Conservation (phyloP, 1,284 basidiomycete genomes). For the Trichosporon faecale region DNA sequence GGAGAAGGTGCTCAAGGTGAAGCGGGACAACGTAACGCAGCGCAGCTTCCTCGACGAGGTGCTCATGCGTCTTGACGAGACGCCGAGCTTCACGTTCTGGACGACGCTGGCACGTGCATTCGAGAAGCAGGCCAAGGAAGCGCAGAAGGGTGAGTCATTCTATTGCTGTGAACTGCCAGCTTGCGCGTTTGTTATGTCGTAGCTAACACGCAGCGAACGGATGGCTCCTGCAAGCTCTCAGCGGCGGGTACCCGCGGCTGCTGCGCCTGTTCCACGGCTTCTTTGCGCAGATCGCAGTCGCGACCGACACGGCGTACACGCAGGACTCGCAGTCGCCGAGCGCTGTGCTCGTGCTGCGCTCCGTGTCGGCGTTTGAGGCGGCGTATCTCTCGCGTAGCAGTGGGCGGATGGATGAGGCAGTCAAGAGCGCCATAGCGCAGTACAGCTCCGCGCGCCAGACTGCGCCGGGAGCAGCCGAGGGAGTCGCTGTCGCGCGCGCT, state of each 20-base stretch:
- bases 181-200: not conserved
- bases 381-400: constrained; percentile 80
- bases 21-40: constrained; percentile 75
- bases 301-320: constrained; percentile 88
- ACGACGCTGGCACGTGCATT: constrained; percentile 71
- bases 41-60: constrained; percentile 82
- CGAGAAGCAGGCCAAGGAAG: constrained; percentile 73
- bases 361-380: constrained; percentile 75
- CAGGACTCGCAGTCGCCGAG: constrained; percentile 83
- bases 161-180: not conserved
- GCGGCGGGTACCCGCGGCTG: constrained; percentile 76
- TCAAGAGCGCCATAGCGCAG: constrained; percentile 64
- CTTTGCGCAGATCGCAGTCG: constrained; percentile 87
- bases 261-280: constrained; percentile 91
- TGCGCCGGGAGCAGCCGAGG: constrained; percentile 72
- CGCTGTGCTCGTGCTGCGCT: constrained; percentile 78
- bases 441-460: constrained; percentile 60
- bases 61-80: constrained; percentile 87
- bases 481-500: constrained; percentile 67
- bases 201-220: constrained; percentile 25
- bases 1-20: constrained; percentile 85
- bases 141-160: constrained; percentile 61
- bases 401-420: constrained; percentile 72
- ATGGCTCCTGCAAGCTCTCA: constrained; percentile 83
- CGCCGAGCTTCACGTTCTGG: constrained; percentile 89